phyloP scores from a whole-genome alignment of 208 protist genomes.

The Wallacemonas rigidus region DNA sequence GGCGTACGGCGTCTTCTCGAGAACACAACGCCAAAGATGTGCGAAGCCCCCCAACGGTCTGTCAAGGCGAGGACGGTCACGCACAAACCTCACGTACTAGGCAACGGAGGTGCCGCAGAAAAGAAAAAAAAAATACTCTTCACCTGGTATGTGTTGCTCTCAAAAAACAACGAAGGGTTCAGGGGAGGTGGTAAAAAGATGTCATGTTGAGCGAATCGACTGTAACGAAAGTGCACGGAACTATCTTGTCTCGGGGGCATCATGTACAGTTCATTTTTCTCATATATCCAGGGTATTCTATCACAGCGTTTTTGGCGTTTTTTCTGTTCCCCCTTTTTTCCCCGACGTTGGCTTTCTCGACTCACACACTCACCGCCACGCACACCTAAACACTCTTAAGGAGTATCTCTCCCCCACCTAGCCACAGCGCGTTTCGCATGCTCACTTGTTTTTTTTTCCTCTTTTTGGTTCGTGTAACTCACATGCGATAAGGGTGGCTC shows the following conservation, averaged over 20 bases:
- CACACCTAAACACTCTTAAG: not conserved
- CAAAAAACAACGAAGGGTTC: too few relatives aligned
- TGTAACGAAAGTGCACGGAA: too few relatives aligned
- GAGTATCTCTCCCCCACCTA: too few relatives aligned
- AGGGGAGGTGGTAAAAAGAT: too few relatives aligned
- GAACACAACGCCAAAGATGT: conserved; percentile 6
- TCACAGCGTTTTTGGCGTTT: conserved; percentile 3
- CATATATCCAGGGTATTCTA: not conserved
- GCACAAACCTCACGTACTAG: too few relatives aligned
- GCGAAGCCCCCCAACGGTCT: not conserved
- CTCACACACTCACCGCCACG: not conserved
- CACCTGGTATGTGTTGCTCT: too few relatives aligned
- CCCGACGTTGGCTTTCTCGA: not conserved
- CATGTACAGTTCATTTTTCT: conserved; percentile 7
- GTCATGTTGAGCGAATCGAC: too few relatives aligned
- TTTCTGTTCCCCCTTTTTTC: conserved; percentile 2
- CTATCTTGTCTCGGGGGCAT: not conserved
- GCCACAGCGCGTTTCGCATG: not conserved
- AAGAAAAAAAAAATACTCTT: too few relatives aligned
- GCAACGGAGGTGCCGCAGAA: too few relatives aligned
- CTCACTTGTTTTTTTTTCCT: conserved; percentile 5
- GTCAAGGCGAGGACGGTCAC: too few relatives aligned
- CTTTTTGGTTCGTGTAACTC: conserved; percentile 6
- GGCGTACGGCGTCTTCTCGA: too few relatives aligned
- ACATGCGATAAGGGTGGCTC: not conserved